Percentiles rank a stretch among this genome's conserved stretches.
Conservation (phyloP, 768 basidiomycete genomes). For the Tephrocybe sp. region DNA sequence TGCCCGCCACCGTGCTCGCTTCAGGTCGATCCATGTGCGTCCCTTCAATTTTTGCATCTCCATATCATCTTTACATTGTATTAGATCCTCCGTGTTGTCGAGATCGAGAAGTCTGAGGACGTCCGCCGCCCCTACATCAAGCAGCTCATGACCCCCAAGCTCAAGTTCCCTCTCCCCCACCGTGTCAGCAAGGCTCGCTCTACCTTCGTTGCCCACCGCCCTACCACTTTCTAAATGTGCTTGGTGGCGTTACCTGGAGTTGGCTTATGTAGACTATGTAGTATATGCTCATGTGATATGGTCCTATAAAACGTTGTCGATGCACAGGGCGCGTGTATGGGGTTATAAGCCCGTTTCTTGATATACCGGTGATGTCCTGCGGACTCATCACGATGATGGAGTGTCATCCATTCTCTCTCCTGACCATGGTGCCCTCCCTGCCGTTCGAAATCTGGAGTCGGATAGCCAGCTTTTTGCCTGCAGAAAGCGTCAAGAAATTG, state of each 20-base stretch:
- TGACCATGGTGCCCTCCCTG: background rate
- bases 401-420: background rate
- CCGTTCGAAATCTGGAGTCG: slow-evolving; percentile 8
- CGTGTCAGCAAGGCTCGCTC: slow-evolving; percentile 76
- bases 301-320: slow-evolving; percentile 16
- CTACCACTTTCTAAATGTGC: slow-evolving; percentile 60
- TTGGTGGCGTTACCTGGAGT: slow-evolving; percentile 1
- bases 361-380: background rate
- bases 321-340: background rate
- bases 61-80: background rate
- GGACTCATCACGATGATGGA: background rate
- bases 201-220: slow-evolving; percentile 79
- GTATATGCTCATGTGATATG: slow-evolving; percentile 18
- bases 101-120: slow-evolving; percentile 90
- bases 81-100: slow-evolving; percentile 95
- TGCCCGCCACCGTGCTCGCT: slow-evolving; percentile 97
- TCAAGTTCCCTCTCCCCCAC: slow-evolving; percentile 97
- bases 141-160: slow-evolving; percentile 84
- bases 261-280: slow-evolving; percentile 16
- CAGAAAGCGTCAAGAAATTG: background rate
- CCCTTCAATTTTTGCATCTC: background rate
- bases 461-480: slow-evolving; percentile 5
- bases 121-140: slow-evolving; percentile 97
- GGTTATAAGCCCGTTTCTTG: background rate
- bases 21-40: slow-evolving; percentile 94